Conservation (phyloP, 345 rosid species). For the Eucalyptus marginata region DNA sequence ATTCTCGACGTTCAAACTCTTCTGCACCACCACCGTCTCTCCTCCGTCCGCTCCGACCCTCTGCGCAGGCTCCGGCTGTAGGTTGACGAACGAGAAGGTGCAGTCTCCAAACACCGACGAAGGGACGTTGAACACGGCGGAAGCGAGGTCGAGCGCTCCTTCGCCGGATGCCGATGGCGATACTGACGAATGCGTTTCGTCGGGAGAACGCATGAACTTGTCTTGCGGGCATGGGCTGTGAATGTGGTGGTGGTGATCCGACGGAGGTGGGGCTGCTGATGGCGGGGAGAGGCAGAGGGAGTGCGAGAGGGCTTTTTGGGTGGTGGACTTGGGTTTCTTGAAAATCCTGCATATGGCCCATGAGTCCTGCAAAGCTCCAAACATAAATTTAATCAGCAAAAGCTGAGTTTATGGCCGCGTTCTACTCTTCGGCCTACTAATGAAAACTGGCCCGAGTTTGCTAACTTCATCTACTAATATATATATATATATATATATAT, state of each 20-base stretch:
- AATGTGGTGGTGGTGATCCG: not conserved
- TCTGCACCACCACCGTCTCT: not conserved
- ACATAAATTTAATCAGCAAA: not conserved
- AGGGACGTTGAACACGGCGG: not conserved
- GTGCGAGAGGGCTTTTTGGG: slow-evolving; percentile 64
- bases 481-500: too few species aligned
- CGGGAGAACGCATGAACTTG: not conserved
- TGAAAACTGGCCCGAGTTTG: not conserved
- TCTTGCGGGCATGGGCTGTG: not conserved
- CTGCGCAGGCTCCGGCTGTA: not conserved
- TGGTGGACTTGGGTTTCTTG: slow-evolving; percentile 68
- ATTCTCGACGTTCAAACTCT: not conserved
- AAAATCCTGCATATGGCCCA: slow-evolving; percentile 97
- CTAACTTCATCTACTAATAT: not conserved
- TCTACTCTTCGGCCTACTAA: not conserved
- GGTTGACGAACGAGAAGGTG: not conserved
- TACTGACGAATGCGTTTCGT: not conserved
- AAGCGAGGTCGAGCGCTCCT: not conserved
- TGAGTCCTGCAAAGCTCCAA: slow-evolving; percentile 40
- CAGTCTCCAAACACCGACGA: not conserved
- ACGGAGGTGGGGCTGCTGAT: not conserved
- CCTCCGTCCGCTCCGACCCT: not conserved
- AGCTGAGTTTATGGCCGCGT: not conserved
- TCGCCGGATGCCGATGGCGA: not conserved
- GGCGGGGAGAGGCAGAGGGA: slow-evolving; percentile 48